Base-by-base conservation (phyloP, 805 yeast species). In the Nakazawaea holstii region DNA sequence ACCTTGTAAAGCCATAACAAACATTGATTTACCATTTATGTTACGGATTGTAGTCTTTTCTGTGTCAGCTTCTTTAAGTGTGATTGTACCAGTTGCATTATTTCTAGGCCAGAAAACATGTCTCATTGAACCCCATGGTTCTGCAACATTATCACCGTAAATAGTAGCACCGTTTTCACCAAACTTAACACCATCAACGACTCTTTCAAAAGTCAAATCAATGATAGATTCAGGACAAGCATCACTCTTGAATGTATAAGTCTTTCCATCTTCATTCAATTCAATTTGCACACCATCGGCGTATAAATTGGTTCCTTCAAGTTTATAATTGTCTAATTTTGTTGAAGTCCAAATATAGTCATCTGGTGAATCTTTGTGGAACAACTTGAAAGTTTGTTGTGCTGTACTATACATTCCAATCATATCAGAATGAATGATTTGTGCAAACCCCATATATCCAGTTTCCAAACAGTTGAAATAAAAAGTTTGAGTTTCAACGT, bases 101-200 rank as follows among this genome's bases (percentile, higher is more conserved):
- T 90, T 84, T 65, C 98, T 79, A 53, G 99, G 99, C 98, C 98
- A 94, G 68, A 94, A 94, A 7, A 81, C 69, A 62, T 94, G 99
- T 66, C 97, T 82, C 96, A 94, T 91, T 8, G 86, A 74, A 13
- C 99, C 99, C 99, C 99, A 94, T 31, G 98, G 98, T 52, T 86
- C 80, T 33, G 73, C 76, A 13, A 75, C 58, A 60, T 91, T 89
- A 37, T 88, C 88, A 53, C 99, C 99, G 62, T 90, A 94, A 54
- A 76, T 74, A 11, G 97, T 85, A 41, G 77, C 69, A 54, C 98
- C 98, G 61, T 91, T 88, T 43, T 77, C 74, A 59, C 98, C 99
- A 56, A 92, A 85, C 67, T 90, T 88, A 57, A 91, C 84, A 41
- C 96, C 95, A 11, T 87, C 85, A 11, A 83, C 83, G 45, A 77